These are phyloP conservation scores for Mycena rebaudengoi DNA, from an alignment of 768 basidiomycete genomes.

Conservation along the genomic window DNA sequence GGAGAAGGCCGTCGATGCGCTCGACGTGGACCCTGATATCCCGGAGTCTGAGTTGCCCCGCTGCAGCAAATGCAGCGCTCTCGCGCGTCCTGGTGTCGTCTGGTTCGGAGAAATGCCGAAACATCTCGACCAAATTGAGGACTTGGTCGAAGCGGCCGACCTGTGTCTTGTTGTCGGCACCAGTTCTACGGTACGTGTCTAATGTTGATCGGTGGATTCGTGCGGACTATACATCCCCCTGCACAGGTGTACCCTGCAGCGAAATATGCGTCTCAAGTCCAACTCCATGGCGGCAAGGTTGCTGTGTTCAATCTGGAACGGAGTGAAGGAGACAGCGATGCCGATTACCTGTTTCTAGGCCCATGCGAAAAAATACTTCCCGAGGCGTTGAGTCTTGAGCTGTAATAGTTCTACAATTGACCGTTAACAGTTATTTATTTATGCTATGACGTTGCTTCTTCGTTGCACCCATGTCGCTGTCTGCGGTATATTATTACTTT, in stretches of 20 bases:
- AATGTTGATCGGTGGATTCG: neutral
- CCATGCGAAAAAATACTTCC: slow-evolving; percentile 56
- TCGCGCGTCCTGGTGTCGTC: slow-evolving; percentile 62
- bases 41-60: slow-evolving; percentile 50
- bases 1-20: slow-evolving; percentile 46
- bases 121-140: slow-evolving; percentile 48
- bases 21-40: slow-evolving; percentile 47
- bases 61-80: slow-evolving; percentile 51
- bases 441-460: too few species aligned
- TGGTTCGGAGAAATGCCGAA: slow-evolving; percentile 64
- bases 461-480: slow-evolving; percentile 37
- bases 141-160: slow-evolving; percentile 55
- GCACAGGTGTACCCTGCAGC: slow-evolving; percentile 55
- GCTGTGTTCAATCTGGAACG: slow-evolving; percentile 51
- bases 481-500: slow-evolving; percentile 84
- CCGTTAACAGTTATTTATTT: too few species aligned
- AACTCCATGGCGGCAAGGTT: slow-evolving; percentile 45
- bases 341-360: slow-evolving; percentile 58
- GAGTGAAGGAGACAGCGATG: slow-evolving; percentile 44
- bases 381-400: slow-evolving; percentile 40
- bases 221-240: neutral
- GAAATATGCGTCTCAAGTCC: slow-evolving; percentile 40
- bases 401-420: too few species aligned
- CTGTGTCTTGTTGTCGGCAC: slow-evolving; percentile 65
- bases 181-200: slow-evolving; percentile 52